A percentile compares a stretch with the other conserved stretches of the same genome.
Evolutionary conservation across 345 rosid species (phyloP).

Genomic region (Populus euphratica): DNA sequence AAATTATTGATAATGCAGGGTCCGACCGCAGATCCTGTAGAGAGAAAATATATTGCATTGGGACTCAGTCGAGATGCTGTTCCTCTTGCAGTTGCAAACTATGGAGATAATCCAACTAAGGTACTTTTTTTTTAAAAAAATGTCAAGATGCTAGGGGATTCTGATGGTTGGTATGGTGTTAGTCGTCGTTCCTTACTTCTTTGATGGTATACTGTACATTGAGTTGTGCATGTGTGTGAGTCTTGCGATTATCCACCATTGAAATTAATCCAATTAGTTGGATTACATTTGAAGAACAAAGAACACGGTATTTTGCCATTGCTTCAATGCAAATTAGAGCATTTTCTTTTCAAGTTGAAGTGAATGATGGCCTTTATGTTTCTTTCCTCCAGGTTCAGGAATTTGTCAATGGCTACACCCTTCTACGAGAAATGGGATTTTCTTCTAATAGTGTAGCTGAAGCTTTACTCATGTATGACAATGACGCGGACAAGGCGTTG

Average conservation of each 20-base stretch:
- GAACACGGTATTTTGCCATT: not conserved
- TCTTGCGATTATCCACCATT: not conserved
- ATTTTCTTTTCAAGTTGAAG: not conserved
- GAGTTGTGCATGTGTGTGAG: not conserved
- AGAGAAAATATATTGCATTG: conserved; percentile 58
- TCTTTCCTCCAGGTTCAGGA: conserved; percentile 52
- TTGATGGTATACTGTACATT: not conserved
- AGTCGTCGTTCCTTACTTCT: not conserved
- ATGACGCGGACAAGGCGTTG: conserved; percentile 73
- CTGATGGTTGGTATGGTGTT: not conserved
- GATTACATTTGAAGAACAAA: not conserved
- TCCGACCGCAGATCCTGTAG: conserved; percentile 50
- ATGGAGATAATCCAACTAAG: conserved; percentile 84
- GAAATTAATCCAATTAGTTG: not conserved
- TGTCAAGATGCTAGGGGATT: not conserved
- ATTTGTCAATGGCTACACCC: conserved; percentile 53
- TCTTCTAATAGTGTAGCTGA: conserved; percentile 59
- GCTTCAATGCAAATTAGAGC: not conserved
- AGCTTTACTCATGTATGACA: conserved; percentile 59
- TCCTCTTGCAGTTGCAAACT: conserved; percentile 66
- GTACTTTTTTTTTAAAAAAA: conserved; percentile 28
- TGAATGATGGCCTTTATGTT: not conserved
- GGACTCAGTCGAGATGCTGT: conserved; percentile 73
- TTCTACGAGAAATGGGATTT: conserved; percentile 80
- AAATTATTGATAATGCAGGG: conserved; percentile 40